These are phyloP conservation scores for Wickerhamomyces ciferrii DNA, from an alignment of 805 yeast species.

Conservation along the genomic window DNA sequence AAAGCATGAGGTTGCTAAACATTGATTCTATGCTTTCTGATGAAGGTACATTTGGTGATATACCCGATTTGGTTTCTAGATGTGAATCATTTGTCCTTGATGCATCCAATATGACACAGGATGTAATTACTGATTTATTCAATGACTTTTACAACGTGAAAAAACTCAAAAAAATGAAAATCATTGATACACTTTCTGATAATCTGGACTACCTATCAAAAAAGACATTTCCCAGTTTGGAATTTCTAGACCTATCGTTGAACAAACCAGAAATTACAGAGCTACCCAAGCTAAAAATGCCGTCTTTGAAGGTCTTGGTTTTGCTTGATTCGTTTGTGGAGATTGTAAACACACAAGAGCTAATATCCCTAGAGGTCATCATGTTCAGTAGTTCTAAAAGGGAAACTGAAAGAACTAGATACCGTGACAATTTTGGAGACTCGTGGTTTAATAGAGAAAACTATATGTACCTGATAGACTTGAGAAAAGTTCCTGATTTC, in stretches of 20 bases:
- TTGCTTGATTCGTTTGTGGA: background rate
- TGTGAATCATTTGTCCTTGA: background rate
- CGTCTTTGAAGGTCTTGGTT: background rate
- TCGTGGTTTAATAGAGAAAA: no score
- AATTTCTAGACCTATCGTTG: background rate
- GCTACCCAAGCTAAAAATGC: background rate
- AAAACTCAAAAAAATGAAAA: background rate
- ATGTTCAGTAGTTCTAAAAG: background rate
- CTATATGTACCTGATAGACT: background rate
- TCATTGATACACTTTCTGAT: background rate
- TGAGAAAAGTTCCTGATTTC: background rate
- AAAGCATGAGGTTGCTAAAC: background rate
- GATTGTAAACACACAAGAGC: background rate
- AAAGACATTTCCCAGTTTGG: background rate
- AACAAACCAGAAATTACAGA: background rate
- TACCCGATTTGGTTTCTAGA: background rate
- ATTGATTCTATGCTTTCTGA: background rate
- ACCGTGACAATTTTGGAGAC: no score
- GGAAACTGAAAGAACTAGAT: background rate
- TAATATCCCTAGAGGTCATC: background rate
- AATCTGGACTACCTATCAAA: background rate
- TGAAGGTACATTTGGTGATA: background rate
- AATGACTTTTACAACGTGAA: no score
- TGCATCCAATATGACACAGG: background rate
- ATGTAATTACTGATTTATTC: background rate